phyloP scores from a whole-genome alignment of 306 rosid species.

The Sesbania bispinosa region DNA sequence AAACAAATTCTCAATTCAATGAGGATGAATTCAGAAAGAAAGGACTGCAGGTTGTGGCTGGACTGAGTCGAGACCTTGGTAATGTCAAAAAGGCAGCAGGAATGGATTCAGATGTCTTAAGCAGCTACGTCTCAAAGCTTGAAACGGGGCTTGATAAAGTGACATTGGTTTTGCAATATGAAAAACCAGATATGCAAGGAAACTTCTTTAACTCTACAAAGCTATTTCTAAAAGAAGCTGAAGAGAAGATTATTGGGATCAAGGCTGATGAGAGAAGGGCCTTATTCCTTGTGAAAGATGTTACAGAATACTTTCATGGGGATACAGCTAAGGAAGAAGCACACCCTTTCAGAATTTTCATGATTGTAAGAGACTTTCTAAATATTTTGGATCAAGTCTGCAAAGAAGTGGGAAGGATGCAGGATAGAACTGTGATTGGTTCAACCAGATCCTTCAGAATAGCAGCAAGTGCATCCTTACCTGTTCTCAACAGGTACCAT shows the following conservation, averaged over 20 bases:
- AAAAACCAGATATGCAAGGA: slow-evolving; percentile 60
- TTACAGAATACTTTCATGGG: slow-evolving; percentile 86
- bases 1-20: slow-evolving; percentile 36
- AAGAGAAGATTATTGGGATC: slow-evolving; percentile 59
- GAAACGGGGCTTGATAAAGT: slow-evolving; percentile 91
- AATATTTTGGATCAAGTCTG: slow-evolving; percentile 83
- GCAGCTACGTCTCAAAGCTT: slow-evolving; percentile 81
- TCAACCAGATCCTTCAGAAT: slow-evolving; percentile 91
- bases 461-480: slow-evolving; percentile 81
- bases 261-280: slow-evolving; percentile 76
- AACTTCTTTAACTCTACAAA: slow-evolving; percentile 69
- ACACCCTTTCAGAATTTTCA: slow-evolving; percentile 89
- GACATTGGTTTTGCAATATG: slow-evolving; percentile 64
- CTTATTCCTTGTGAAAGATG: slow-evolving; percentile 75
- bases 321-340: slow-evolving; percentile 86
- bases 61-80: slow-evolving; percentile 75
- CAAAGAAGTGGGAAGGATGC: slow-evolving; percentile 94
- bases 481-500: slow-evolving; percentile 85
- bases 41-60: slow-evolving; percentile 89
- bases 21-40: slow-evolving; percentile 87
- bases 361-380: slow-evolving; percentile 92
- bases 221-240: slow-evolving; percentile 70
- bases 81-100: slow-evolving; percentile 87
- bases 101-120: slow-evolving; percentile 90
- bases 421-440: slow-evolving; percentile 63